phyloP scores from a whole-genome alignment of 164 flowering plant genomes.

The Vitis riparia region DNA sequence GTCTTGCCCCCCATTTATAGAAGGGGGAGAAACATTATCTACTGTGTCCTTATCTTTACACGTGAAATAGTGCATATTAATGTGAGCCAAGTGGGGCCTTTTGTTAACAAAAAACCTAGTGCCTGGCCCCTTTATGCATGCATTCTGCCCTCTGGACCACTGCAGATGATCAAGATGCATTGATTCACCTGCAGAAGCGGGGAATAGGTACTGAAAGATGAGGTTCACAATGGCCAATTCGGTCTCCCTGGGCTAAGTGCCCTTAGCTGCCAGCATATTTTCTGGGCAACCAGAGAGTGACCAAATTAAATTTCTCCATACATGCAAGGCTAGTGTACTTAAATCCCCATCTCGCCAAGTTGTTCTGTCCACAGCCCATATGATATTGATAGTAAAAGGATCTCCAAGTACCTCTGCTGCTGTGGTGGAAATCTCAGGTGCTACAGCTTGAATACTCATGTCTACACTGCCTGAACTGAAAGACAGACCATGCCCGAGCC shows the following conservation, averaged over 20 bases:
- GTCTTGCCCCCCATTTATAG: conserved; percentile 3
- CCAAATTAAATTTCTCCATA: too few species aligned
- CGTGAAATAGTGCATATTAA: neutral
- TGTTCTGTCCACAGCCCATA: too few species aligned
- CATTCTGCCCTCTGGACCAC: neutral
- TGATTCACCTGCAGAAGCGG: neutral
- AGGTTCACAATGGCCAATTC: neutral
- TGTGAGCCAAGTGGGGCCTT: conserved; percentile 1
- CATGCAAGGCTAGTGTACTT: too few species aligned
- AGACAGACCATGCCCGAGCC: neutral
- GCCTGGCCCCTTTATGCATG: neutral
- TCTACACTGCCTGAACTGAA: neutral
- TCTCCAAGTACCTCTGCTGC: conserved; percentile 16
- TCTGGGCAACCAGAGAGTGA: too few species aligned
- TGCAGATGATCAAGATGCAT: neutral
- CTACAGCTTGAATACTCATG: conserved; percentile 24
- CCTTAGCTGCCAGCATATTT: too few species aligned
- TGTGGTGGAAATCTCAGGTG: conserved; percentile 19
- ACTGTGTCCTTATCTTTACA: conserved; percentile 3
- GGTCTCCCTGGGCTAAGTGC: neutral
- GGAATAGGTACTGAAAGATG: neutral
- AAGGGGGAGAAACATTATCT: neutral
- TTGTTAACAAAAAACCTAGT: neutral
- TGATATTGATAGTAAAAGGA: conserved; percentile 1
- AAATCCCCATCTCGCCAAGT: too few species aligned